Evolutionary conservation across 768 basidiomycete genomes (phyloP), one percentile per base, ranked within the genome.

Genomic region (Mrakia gelida): DNA sequence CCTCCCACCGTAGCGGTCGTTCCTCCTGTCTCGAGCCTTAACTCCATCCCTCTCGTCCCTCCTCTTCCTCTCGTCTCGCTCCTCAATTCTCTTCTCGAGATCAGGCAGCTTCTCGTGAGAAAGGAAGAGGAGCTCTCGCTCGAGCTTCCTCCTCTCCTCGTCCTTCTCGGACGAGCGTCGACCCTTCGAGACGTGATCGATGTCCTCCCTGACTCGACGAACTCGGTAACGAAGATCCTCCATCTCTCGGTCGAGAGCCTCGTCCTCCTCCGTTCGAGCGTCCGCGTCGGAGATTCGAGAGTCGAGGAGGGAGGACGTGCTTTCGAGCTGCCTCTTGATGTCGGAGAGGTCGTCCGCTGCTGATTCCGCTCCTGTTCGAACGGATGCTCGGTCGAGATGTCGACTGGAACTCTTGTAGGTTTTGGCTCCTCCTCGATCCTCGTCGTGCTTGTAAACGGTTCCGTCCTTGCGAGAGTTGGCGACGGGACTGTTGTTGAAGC

Each of bases 71-170:
- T 90, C 90, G 70, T 96, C 92, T 65, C 92, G 85, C 21, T 90
- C 90, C 82, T 92, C 89, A 71, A 97, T 89, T 83, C 89, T 90
- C 80, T 90, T 88, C 85, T 98, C 95, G 10, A 99, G 88, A 75
- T 94, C 93, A 0, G 97, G 97, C 7, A 99, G 87, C 67, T 91
- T 89, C 82, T 96, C 94, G 82, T 98, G 95, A 90, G 92, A 89
- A 73, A 99, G 86, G 67, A 87, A 86, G 76, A 96, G 84, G 28
- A 98, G 86, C 81, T 98, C 94, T 62, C 96, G 88, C 85, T 99
- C 97, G 41, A 97, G 87, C 80, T 90, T 88, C 30, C 96, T 86
- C 75, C 91, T 87, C 82, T 98, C 95, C 80, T 94, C 92, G 75
- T 97, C 94, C 85, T 92, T 92, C 26, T 88, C 87, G 15, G 86